Conservation (phyloP, 208 protist genomes). For the Trypanosomatidae sp. region DNA sequence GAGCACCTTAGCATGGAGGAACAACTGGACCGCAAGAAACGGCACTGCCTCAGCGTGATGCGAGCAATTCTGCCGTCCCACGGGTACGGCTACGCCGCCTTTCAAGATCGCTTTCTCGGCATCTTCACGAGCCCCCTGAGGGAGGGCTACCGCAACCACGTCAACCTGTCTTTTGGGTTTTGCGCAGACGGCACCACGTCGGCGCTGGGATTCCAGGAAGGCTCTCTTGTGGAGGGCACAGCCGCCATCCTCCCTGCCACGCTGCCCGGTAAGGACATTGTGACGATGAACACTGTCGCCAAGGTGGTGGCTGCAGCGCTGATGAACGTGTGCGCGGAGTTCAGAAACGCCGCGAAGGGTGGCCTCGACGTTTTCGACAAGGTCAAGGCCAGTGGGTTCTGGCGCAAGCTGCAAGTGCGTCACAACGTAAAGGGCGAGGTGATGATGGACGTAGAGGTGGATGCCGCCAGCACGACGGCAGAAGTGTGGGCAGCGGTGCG, state of each 20-base stretch:
- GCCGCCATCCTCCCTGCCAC: conserved; percentile 60
- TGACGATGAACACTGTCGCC: conserved; percentile 66
- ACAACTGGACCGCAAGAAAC: conserved; percentile 75
- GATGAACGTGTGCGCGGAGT: conserved; percentile 44
- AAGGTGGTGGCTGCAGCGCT: conserved; percentile 50
- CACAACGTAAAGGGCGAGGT: conserved; percentile 87
- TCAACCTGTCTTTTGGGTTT: conserved; percentile 87
- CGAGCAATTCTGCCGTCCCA: conserved; percentile 31
- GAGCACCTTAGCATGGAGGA: conserved; percentile 66
- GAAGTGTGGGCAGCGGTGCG: conserved; percentile 43
- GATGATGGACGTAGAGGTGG: conserved; percentile 78
- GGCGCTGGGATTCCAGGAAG: conserved; percentile 68
- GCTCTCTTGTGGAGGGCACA: conserved; percentile 73
- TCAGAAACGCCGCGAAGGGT: conserved; percentile 32
- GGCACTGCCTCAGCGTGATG: conserved; percentile 72
- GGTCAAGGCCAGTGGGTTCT: conserved; percentile 78
- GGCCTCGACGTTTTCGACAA: conserved; percentile 78
- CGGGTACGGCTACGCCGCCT: conserved; percentile 35
- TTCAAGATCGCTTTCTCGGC: conserved; percentile 47
- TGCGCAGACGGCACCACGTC: conserved; percentile 39
- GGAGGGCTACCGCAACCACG: conserved; percentile 93
- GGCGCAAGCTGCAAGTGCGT: conserved; percentile 89
- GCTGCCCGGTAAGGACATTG: conserved; percentile 39
- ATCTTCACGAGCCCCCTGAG: conserved; percentile 70
- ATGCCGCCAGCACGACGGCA: conserved; percentile 32